Conservation (phyloP, 2,329 filamentous ascomycete species). For the Aspergillus ruber region DNA sequence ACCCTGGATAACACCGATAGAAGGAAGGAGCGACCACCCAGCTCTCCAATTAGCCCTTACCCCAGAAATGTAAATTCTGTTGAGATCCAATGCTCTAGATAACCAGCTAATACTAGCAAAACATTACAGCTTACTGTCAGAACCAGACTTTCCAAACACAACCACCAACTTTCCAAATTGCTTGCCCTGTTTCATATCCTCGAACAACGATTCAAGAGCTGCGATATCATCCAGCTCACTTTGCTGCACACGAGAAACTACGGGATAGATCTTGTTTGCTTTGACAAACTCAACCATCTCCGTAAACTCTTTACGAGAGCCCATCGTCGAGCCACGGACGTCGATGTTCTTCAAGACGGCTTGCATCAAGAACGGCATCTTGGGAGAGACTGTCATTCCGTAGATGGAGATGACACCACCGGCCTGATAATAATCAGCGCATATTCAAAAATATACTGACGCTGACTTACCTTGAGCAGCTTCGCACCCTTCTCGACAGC, state of each 20-base stretch:
- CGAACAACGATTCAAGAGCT: slow-evolving; percentile 76
- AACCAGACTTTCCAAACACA: slow-evolving; percentile 47
- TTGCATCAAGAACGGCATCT: slow-evolving; percentile 79
- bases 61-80: too few species aligned
- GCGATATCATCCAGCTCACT: slow-evolving; percentile 64
- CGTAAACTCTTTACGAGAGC: slow-evolving; percentile 78
- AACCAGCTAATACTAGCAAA: too few species aligned
- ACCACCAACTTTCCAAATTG: slow-evolving; percentile 95
- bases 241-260: slow-evolving; percentile 67
- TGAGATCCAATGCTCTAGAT: too few species aligned
- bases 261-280: slow-evolving; percentile 64
- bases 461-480: slow-evolving; percentile 57
- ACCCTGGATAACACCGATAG: not conserved
- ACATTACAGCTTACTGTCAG: slow-evolving; percentile 33
- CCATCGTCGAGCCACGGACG: slow-evolving; percentile 82
- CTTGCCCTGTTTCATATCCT: slow-evolving; percentile 75
- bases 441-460: not conserved
- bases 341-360: slow-evolving; percentile 86
- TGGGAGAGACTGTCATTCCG: slow-evolving; percentile 82
- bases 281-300: slow-evolving; percentile 83
- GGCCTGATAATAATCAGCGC: slow-evolving; percentile 34
- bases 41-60: not conserved
- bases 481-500: slow-evolving; percentile 62
- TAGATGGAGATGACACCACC: slow-evolving; percentile 83
- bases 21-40: not conserved